Percentiles rank a stretch among this genome's conserved stretches.
Conservation (phyloP, 805 yeast species). For the Hanseniaspora guilliermondii region DNA sequence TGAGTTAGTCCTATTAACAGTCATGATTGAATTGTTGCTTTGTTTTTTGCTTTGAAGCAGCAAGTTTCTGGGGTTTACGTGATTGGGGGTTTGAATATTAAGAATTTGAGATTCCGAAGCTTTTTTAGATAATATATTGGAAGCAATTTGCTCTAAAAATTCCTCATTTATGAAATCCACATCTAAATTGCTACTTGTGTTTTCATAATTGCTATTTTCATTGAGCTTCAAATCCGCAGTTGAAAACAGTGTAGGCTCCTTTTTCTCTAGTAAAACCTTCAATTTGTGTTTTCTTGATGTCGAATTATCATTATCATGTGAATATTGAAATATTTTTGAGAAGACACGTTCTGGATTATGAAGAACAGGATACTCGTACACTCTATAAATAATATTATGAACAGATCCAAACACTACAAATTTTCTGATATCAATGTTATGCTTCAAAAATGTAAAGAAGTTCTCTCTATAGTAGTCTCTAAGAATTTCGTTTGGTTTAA, state of each 20-base stretch:
- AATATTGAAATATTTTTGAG: not conserved
- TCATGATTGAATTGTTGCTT: slow-evolving; percentile 8
- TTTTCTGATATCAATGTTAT: slow-evolving; percentile 66
- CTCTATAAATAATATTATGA: slow-evolving; percentile 69
- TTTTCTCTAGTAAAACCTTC: slow-evolving; percentile 12
- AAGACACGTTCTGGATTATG: not conserved
- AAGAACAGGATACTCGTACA: slow-evolving; percentile 52
- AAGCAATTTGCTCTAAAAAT: slow-evolving; percentile 1
- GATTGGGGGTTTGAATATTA: not conserved
- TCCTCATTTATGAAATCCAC: not conserved
- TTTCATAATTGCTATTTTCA: slow-evolving; percentile 4
- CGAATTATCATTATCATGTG: not conserved
- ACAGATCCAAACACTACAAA: slow-evolving; percentile 79
- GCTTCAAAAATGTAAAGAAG: slow-evolving; percentile 34
- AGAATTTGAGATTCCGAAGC: not conserved
- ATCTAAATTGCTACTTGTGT: not conserved
- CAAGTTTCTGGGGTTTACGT: slow-evolving; percentile 3
- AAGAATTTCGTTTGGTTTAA: slow-evolving; percentile 65
- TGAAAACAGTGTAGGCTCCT: slow-evolving; percentile 21
- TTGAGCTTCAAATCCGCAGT: slow-evolving; percentile 26
- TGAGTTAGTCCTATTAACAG: not conserved
- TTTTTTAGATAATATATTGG: not conserved
- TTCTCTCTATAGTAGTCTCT: slow-evolving; percentile 74
- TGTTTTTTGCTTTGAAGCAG: slow-evolving; percentile 8
- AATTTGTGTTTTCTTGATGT: slow-evolving; percentile 17